Base-by-base conservation (phyloP, 2,329 filamentous ascomycete species). In the Dendryphion nanum region DNA sequence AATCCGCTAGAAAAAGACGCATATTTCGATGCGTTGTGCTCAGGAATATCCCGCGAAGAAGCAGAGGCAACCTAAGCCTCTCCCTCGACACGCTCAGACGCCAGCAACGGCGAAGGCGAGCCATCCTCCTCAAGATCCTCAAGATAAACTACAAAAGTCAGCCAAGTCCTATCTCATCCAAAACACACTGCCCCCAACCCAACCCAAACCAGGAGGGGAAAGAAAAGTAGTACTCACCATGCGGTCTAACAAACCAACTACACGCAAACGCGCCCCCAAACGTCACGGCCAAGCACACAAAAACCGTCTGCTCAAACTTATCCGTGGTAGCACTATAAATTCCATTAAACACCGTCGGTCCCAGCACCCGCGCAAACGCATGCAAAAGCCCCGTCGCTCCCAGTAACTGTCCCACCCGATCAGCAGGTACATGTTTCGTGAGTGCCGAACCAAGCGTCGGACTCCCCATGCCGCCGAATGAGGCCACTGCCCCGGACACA, bases 331-430 rank as follows among this genome's bases (percentile, higher is more conserved):
- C 72, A 12, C 85, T 85, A 61, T 95, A 98, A 7, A 97, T 79
- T 4, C 86, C 78, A 56, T 93, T 95, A 67, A 96, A 95, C 1
- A 91, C 59, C 0, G 88, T 77, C 0, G 93, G 93, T 1, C 85
- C 83, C 10, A 95, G 62, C 2, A 97, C 81, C 44, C 89, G 76
- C 3, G 86, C 80, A 23, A 95, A 68, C 1, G 89, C 86, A 66
- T 97, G 91, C 41, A 97, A 68, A 44, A 97, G 72, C 0, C 91
- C 93, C 13, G 84, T 85, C 2, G 89, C 90, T 16, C 93, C 93
- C 0, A 98, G 76, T n/a, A 97, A 72, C 61, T 93, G 83, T 0
- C 93, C 93, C 0, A 93, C 84, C 32, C 79, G 79, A 47, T 93
- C 86, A 1, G 82, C 75, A 0, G 90, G 88, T 0, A 97, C 84